Base-by-base conservation (phyloP, 2,329 filamentous ascomycete species). In the Paramyrothecium sp. region DNA sequence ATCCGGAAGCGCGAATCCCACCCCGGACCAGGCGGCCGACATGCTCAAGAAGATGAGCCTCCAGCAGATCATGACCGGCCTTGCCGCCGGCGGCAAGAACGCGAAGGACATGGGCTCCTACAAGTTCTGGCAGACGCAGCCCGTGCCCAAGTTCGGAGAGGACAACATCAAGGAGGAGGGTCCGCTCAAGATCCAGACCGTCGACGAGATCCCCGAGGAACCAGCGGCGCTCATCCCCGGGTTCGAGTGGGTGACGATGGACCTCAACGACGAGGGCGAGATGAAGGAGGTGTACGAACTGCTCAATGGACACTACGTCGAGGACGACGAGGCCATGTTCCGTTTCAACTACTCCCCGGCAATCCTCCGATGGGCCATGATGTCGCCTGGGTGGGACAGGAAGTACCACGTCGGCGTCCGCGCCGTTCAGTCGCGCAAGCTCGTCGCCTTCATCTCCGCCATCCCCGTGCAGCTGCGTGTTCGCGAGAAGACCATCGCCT, bases 51-150 rank as follows among this genome's bases (percentile, higher is more conserved):
- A 83, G 65, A 78, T 91, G 69, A 88, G 81, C 62, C 76, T 91
- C 56, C 83, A 87, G 69, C 88, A 91, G 61, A 85, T 91, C 69
- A 85, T 91, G 82, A 90, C 89, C 1, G 89, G 89, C 0, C 74
- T 91, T 67, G 89, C 92, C 17, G 81, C 91, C 8, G 87, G 85
- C 60, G 90, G 90, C 56, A 96, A 95, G 81, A 96, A 96, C 69
- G 88, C 87, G 66, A 97, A 97, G 79, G 93, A 97, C 70, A 97
- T 97, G 92, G 92, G 89, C 7, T 91, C 89, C 58, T 97, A 98
- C 82, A 97, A 96, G 76, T 99, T 99, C 79, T 99, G 95, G 95
- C 88, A 92, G 73, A 99, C 95, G 51, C 95, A 99, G 74, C 95
- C 95, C 1, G 95, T 99, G 58, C 90, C 91, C 53, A 89, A 88